These are phyloP conservation scores for Fusarium chuoi DNA, from an alignment of 2,329 filamentous ascomycete genomes.

Conservation along the genomic window DNA sequence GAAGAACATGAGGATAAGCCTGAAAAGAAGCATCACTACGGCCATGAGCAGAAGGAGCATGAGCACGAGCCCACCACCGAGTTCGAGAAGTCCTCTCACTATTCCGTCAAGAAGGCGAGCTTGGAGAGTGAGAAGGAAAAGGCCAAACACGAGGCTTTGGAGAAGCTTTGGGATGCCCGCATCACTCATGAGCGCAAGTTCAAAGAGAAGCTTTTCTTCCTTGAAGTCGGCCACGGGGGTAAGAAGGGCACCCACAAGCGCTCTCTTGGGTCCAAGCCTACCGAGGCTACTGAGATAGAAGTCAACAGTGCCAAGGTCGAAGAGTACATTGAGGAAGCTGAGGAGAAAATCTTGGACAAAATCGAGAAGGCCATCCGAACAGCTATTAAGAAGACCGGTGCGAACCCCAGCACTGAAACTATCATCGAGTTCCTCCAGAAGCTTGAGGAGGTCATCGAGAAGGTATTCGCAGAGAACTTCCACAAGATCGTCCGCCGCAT, in stretches of 20 bases:
- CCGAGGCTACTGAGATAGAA: background rate
- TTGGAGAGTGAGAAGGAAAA: background rate
- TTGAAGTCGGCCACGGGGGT: background rate
- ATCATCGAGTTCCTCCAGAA: conserved; percentile 1
- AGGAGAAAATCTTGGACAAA: background rate
- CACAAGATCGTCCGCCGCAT: conserved; percentile 1
- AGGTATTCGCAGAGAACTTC: conserved; percentile 8
- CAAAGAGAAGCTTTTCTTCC: background rate
- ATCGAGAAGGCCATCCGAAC: conserved; percentile 8
- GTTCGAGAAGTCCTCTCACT: background rate
- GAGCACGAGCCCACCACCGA: background rate
- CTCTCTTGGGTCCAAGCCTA: background rate
- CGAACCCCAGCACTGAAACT: background rate
- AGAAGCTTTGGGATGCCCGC: conserved; percentile 4
- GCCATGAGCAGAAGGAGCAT: background rate
- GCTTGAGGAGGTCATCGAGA: conserved; percentile 11
- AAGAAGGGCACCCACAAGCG: conserved; percentile 7
- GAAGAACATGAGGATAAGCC: background rate
- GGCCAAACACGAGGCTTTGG: background rate
- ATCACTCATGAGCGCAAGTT: background rate
- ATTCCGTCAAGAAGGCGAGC: background rate
- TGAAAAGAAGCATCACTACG: background rate
- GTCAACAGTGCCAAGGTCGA: conserved; percentile 16
- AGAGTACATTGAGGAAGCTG: conserved; percentile 1
- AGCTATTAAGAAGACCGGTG: background rate